Conservation (phyloP, 179 eudicot genomes). For the Heliamphora pulchella region DNA sequence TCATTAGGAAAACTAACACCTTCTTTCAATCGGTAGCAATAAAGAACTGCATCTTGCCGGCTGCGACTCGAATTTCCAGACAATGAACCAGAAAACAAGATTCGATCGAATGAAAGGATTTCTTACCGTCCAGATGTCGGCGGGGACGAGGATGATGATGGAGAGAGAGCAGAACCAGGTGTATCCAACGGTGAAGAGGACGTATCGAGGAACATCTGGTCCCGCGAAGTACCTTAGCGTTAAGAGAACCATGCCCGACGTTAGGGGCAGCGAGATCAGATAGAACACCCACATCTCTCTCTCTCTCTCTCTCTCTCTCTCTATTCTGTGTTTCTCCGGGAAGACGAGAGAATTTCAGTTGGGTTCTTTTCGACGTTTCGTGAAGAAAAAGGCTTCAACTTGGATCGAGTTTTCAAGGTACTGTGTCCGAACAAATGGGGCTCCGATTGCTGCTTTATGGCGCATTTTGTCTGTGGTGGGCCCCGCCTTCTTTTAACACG, state of each 20-base stretch:
- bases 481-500: too few species aligned
- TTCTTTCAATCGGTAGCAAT: constrained; percentile 26
- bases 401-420: not conserved
- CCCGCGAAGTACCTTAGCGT: constrained; percentile 80
- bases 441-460: not conserved
- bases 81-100: constrained; percentile 77
- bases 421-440: constrained; percentile 7
- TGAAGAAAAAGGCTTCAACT: not conserved
- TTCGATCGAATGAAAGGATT: constrained; percentile 39
- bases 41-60: constrained; percentile 68
- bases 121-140: constrained; percentile 86
- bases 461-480: not conserved
- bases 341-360: not conserved
- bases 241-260: constrained; percentile 70
- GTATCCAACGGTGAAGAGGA: constrained; percentile 75
- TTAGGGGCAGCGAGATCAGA: constrained; percentile 73
- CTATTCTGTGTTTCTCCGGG: constrained; percentile 10
- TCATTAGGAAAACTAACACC: not conserved
- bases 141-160: constrained; percentile 84
- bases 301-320: constrained; percentile 1
- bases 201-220: constrained; percentile 72
- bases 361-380: not conserved
- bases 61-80: too few species aligned
- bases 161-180: constrained; percentile 93
- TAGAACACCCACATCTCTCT: constrained; percentile 75